Percentiles rank a stretch among this genome's conserved stretches.
phyloP scores from a whole-genome alignment of 2,329 filamentous ascomycete species.

The Boeremia exigua region DNA sequence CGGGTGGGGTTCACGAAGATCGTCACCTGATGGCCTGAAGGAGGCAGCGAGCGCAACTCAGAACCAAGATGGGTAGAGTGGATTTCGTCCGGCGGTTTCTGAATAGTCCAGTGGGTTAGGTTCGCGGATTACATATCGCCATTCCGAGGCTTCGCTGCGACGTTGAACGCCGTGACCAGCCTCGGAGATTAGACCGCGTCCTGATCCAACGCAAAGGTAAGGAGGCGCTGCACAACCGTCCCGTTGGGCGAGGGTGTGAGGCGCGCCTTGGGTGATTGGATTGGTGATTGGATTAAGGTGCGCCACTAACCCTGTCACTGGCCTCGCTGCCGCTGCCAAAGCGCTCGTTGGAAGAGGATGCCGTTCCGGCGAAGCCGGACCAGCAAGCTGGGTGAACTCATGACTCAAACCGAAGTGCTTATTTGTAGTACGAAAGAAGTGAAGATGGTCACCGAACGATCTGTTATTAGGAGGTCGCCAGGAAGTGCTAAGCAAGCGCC shows the following conservation, averaged over 20 bases:
- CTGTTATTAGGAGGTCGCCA: not conserved
- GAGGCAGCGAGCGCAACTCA: not conserved
- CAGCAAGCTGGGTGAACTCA: conserved; percentile 8
- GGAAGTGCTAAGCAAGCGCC: not conserved
- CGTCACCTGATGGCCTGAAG: not conserved
- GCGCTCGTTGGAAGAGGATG: not conserved
- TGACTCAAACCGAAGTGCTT: not conserved
- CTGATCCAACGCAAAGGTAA: conserved; percentile 15
- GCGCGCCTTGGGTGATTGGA: conserved; percentile 5
- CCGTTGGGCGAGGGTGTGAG: conserved; percentile 7
- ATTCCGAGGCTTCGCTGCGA: not conserved
- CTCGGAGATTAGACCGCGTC: conserved; percentile 7
- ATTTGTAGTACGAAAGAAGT: not conserved
- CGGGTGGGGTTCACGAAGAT: conserved; percentile 3
- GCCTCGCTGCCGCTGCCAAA: conserved; percentile 7
- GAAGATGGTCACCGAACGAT: not conserved
- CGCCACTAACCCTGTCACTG: conserved; percentile 4
- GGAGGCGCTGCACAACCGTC: conserved; percentile 10
- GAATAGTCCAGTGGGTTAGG: not conserved
- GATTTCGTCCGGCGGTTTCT: not conserved
- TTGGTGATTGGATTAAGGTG: conserved; percentile 5
- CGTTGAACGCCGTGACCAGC: not conserved
- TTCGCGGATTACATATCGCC: not conserved
- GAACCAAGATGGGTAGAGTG: not conserved
- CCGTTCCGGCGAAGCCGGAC: conserved; percentile 8